Base-by-base conservation (phyloP, 2,329 filamentous ascomycete genomes). In the Sarocladium strictum region DNA sequence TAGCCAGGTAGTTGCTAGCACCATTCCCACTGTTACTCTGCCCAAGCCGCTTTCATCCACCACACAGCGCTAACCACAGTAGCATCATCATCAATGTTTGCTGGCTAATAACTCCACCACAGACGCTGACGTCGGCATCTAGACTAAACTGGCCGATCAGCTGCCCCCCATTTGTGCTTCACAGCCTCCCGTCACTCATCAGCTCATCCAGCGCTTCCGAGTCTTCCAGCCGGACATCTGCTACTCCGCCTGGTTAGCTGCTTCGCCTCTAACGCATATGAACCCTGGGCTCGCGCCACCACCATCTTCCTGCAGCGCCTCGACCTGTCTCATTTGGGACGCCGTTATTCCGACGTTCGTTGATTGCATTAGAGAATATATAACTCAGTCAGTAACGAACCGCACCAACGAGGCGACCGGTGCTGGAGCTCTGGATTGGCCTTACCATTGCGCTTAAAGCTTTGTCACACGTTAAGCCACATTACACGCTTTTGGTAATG, bases 31-130 rank as follows among this genome's bases (percentile, higher is more conserved):
- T n/a, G n/a, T n/a, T n/a, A n/a, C n/a, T n/a, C n/a, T n/a, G n/a
- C n/a, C n/a, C n/a, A n/a, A n/a, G 47, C 47, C 27, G 47, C 12
- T 10, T 49, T 27, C 47, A 23, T 51, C 89, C 51, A 85, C 96
- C 62, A 92, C 90, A 61, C 89, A 38, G 96, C 64, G 87, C 96
- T 72, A 94, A 96, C 75, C 91, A 80, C 64, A 95, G 96, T 73
- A 85, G 96, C 77, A 94, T 51, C 47, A 51, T 35, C 47, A 35
- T n/a, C n/a, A n/a, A n/a, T n/a, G n/a, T n/a, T n/a, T n/a, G n/a
- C n/a, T n/a, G n/a, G n/a, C n/a, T n/a, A n/a, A n/a, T n/a, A n/a
- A n/a, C n/a, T n/a, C n/a, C 47, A 45, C 47, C 21, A 11, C 24
- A 12, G 14, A 17, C 24, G 47, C 27, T 51, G 47, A 51, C 47